These are phyloP conservation scores for Aspergillus sergii DNA, from an alignment of 2,329 filamentous ascomycete genomes.

Conservation along the genomic window DNA sequence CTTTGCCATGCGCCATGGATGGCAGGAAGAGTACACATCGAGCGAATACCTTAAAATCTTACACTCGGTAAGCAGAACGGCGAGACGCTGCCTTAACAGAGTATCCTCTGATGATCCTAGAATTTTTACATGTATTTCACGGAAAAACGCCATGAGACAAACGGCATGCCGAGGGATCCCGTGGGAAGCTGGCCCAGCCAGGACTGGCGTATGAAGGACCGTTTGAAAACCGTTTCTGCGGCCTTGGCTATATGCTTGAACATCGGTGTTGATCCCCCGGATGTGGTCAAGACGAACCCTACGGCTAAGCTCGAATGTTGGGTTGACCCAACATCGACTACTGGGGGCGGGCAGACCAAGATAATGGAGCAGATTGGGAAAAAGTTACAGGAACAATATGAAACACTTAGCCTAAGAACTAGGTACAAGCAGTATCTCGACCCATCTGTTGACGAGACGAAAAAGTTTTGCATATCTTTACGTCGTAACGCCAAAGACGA, in stretches of 20 bases:
- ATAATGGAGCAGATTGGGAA: slow-evolving; percentile 94
- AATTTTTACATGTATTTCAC: slow-evolving; percentile 99
- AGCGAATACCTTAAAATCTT: slow-evolving; percentile 85
- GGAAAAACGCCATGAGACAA: slow-evolving; percentile 95
- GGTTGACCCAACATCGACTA: slow-evolving; percentile 85
- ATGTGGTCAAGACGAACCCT: slow-evolving; percentile 93
- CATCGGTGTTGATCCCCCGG: slow-evolving; percentile 94
- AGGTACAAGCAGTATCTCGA: slow-evolving; percentile 97
- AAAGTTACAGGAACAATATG: slow-evolving; percentile 92
- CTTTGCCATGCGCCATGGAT: slow-evolving; percentile 75
- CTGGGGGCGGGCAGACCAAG: slow-evolving; percentile 73
- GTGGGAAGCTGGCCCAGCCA: slow-evolving; percentile 63
- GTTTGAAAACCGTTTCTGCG: slow-evolving; percentile 94
- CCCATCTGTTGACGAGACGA: slow-evolving; percentile 94
- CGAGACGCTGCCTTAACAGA: background rate
- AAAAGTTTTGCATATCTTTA: slow-evolving; percentile 90
- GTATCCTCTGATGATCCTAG: slow-evolving; percentile 47
- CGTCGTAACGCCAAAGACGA: slow-evolving; percentile 94
- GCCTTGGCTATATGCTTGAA: slow-evolving; percentile 94
- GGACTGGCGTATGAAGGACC: slow-evolving; percentile 97
- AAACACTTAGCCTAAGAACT: slow-evolving; percentile 91
- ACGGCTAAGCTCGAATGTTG: slow-evolving; percentile 94
- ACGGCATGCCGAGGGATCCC: slow-evolving; percentile 74
- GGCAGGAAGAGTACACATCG: slow-evolving; percentile 88
- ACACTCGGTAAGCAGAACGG: slow-evolving; percentile 66